A percentile compares a stretch with the other conserved stretches of the same genome.
These are phyloP conservation scores for Debaryomycetaceae sp. DNA, from an alignment of 1,139 yeast species.

Conservation along the genomic window DNA sequence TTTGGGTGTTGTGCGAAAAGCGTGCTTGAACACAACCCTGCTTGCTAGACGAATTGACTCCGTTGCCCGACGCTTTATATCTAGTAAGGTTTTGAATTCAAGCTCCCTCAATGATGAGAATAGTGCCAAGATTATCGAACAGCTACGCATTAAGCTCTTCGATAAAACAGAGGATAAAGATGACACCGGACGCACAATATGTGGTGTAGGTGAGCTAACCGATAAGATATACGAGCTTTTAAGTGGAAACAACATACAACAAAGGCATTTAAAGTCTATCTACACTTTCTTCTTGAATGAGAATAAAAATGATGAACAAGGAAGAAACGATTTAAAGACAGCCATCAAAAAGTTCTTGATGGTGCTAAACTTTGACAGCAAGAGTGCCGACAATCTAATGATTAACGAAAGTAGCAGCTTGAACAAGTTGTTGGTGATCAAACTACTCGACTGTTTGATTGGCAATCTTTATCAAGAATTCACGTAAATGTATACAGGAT, in stretches of 20 bases:
- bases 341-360: conserved; percentile 16
- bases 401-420: conserved; percentile 14
- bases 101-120: conserved; percentile 14
- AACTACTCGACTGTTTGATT: conserved; percentile 28
- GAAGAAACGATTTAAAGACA: conserved; percentile 13
- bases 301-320: conserved; percentile 11
- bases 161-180: conserved; percentile 8
- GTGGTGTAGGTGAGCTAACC: conserved; percentile 11
- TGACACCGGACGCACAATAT: conserved; percentile 2
- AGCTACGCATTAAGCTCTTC: conserved; percentile 19
- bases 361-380: conserved; percentile 17
- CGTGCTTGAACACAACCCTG: conserved; percentile 9
- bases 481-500: neutral
- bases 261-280: neutral
- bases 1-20: conserved; percentile 9
- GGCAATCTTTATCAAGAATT: conserved; percentile 28
- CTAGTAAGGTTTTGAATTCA: conserved; percentile 13
- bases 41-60: conserved; percentile 17
- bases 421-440: conserved; percentile 29
- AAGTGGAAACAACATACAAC: conserved; percentile 1
- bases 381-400: conserved; percentile 4
- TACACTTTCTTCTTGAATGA: neutral
- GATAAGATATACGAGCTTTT: conserved; percentile 13
- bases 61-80: conserved; percentile 12
- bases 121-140: conserved; percentile 16